Evolutionary conservation across 2,329 filamentous ascomycete species (phyloP).

Genomic region (Metarhizium robertsii): DNA sequence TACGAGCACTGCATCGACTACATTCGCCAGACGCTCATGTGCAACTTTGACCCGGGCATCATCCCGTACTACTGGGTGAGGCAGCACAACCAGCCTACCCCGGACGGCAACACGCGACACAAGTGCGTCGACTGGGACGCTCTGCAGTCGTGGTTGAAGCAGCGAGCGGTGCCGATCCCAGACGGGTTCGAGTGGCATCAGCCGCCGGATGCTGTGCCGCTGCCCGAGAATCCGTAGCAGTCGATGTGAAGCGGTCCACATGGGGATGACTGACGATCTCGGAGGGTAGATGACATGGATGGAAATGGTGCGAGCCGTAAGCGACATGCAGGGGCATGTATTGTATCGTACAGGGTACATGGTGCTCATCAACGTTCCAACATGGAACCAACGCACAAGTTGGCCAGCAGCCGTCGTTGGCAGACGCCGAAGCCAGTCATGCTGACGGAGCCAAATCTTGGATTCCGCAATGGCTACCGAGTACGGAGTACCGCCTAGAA

Average conservation of each 20-base stretch:
- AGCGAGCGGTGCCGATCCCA: conserved; percentile 4
- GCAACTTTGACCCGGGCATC: conserved; percentile 11
- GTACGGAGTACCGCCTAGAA: too few species aligned
- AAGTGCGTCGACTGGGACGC: conserved; percentile 8
- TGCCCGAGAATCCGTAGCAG: background rate
- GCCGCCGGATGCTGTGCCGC: background rate
- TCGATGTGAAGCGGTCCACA: too few species aligned
- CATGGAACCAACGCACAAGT: too few species aligned
- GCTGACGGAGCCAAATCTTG: too few species aligned
- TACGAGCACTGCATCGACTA: conserved; percentile 28
- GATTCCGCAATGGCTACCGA: too few species aligned
- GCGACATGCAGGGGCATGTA: too few species aligned
- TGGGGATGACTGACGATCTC: background rate
- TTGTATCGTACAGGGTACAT: too few species aligned
- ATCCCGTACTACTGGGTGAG: conserved; percentile 7
- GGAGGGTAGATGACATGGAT: background rate
- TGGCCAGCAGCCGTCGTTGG: too few species aligned
- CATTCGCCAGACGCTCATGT: conserved; percentile 30
- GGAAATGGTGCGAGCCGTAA: too few species aligned
- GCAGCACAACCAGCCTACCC: conserved; percentile 6
- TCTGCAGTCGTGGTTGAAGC: conserved; percentile 4
- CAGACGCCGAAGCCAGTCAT: too few species aligned
- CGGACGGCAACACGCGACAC: conserved; percentile 5
- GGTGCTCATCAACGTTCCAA: too few species aligned
- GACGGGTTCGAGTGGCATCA: conserved; percentile 7